Conservation (phyloP, 768 basidiomycete species). For the Clitopilus hobsonii region DNA sequence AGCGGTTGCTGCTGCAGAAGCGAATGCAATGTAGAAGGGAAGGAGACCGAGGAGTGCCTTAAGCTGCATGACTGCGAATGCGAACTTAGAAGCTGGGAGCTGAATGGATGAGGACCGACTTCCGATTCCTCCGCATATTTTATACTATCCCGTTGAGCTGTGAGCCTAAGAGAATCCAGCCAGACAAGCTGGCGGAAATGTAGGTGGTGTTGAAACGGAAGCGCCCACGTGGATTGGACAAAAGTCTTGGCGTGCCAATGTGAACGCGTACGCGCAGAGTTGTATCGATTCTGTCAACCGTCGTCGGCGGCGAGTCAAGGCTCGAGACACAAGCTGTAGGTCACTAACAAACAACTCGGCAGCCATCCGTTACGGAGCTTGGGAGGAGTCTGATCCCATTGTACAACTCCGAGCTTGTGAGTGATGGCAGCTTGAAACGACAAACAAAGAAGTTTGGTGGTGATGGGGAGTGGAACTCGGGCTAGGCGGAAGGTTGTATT, state of each 20-base stretch:
- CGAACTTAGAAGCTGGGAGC: neutral
- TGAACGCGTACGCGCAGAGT: neutral
- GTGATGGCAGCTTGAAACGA: neutral
- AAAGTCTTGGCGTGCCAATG: neutral
- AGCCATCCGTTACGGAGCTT: neutral
- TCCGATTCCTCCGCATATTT: neutral
- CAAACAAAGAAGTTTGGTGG: neutral
- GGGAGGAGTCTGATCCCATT: neutral
- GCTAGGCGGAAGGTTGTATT: no score
- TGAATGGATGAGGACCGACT: neutral
- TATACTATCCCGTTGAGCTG: neutral
- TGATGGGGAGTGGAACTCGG: neutral
- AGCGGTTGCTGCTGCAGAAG: neutral
- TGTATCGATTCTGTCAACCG: neutral
- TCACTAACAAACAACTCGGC: neutral
- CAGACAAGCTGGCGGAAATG: neutral
- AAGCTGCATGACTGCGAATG: neutral
- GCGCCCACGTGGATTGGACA: neutral
- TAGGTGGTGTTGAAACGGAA: neutral
- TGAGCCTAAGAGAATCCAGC: neutral
- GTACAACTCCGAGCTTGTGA: neutral
- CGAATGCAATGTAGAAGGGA: slow-evolving; percentile 1
- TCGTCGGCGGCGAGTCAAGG: no score
- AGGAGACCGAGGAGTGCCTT: neutral
- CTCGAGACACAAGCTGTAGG: neutral